Evolutionary conservation across 1,284 basidiomycete genomes (phyloP).

Genomic region (Nidula niveotomentosa): DNA sequence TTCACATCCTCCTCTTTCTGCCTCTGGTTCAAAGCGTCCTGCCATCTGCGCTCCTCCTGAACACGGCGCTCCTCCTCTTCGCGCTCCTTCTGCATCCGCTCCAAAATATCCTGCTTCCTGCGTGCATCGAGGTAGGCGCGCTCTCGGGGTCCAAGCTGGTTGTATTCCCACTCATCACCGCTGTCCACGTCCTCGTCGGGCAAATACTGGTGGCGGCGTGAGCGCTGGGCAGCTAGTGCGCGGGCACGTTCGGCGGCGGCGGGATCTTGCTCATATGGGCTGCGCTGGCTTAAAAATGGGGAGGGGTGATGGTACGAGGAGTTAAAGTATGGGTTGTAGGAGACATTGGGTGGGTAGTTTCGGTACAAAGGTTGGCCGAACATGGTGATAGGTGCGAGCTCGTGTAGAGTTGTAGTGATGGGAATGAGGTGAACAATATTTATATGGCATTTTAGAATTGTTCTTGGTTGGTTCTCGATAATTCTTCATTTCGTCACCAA

Average conservation of each 20-base stretch:
- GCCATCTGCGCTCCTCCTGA: constrained; percentile 10
- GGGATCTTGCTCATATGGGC: constrained; percentile 4
- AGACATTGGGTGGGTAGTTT: constrained; percentile 11
- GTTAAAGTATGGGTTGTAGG: constrained; percentile 16
- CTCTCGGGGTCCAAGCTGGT: constrained; percentile 19
- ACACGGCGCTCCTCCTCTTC: constrained; percentile 8
- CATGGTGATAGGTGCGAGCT: constrained; percentile 9
- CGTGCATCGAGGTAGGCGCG: constrained; percentile 22
- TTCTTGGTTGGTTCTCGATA: not conserved
- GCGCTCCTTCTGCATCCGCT: constrained; percentile 11
- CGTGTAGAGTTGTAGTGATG: too few relatives aligned
- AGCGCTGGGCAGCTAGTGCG: constrained; percentile 23
- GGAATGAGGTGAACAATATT: too few relatives aligned
- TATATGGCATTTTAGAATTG: not conserved
- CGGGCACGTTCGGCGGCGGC: constrained; percentile 12
- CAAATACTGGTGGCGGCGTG: constrained; percentile 31
- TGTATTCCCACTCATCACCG: constrained; percentile 18
- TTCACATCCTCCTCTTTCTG: constrained; percentile 16
- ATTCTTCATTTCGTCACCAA: not conserved
- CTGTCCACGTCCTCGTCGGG: constrained; percentile 30
- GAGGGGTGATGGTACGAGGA: constrained; percentile 12
- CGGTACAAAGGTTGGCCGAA: constrained; percentile 16
- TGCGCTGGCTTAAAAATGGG: not conserved
- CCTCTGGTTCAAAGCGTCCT: constrained; percentile 13
- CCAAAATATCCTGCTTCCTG: constrained; percentile 14